Percentiles rank a stretch among this genome's conserved stretches.
These are phyloP conservation scores for Fusarium sublunatum DNA, from an alignment of 2,329 filamentous ascomycete species.

Conservation along the genomic window DNA sequence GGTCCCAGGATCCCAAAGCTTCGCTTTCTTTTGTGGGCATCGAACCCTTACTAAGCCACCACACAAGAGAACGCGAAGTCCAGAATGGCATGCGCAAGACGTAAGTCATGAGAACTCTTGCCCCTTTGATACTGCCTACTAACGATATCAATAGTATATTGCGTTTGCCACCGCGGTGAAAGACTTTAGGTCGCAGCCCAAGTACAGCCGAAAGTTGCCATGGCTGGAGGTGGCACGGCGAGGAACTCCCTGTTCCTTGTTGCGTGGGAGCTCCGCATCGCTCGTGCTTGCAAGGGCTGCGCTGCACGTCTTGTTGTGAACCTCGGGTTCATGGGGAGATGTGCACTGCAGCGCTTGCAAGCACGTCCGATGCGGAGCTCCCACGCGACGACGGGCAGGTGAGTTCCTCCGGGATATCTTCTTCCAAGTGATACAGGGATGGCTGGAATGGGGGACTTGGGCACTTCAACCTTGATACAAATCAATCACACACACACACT, in stretches of 20 bases:
- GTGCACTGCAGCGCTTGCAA: constrained; percentile 21
- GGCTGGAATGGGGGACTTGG: not conserved
- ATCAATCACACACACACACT: constrained; percentile 8
- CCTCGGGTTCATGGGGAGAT: constrained; percentile 23
- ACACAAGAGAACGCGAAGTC: too few species aligned
- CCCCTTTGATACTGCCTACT: too few species aligned
- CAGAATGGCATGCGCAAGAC: not conserved
- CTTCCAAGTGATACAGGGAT: not conserved
- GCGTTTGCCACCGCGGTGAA: too few species aligned
- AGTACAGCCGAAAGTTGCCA: too few species aligned
- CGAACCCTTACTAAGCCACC: too few species aligned
- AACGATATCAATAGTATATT: too few species aligned
- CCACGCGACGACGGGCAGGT: not conserved
- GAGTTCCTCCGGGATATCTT: not conserved
- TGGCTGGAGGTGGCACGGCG: too few species aligned
- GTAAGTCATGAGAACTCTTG: too few species aligned
- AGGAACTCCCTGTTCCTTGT: constrained; percentile 2
- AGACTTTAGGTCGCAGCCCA: too few species aligned
- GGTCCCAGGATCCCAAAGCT: too few species aligned
- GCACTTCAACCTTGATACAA: not conserved
- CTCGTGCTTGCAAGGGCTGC: constrained; percentile 14
- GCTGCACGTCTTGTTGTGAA: constrained; percentile 10
- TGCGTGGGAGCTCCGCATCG: constrained; percentile 3
- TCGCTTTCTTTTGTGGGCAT: too few species aligned
- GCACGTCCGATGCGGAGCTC: not conserved